phyloP scores from a whole-genome alignment of 2,329 filamentous ascomycete species.

The Phialocephala sp. region DNA sequence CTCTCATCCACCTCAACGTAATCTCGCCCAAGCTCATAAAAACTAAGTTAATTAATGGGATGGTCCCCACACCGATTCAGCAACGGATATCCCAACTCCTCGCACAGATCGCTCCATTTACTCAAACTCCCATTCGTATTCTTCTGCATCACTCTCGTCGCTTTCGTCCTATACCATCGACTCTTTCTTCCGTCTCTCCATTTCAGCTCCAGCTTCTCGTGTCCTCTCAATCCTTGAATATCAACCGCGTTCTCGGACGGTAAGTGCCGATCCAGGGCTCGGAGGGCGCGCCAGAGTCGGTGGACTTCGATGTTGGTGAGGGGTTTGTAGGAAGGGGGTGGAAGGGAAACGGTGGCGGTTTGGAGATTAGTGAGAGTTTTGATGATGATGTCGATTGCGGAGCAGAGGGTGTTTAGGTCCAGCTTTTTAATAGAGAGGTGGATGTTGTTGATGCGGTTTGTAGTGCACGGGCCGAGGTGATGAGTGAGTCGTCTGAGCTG shows the following conservation, averaged over 20 bases:
- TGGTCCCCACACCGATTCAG: neutral
- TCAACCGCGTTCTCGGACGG: neutral
- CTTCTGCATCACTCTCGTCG: neutral
- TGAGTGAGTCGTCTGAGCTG: neutral
- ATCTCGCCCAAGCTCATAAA: neutral
- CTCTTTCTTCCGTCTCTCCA: neutral
- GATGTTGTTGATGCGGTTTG: constrained; percentile 2
- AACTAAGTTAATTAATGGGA: neutral
- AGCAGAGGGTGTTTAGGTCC: neutral
- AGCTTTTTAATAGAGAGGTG: neutral
- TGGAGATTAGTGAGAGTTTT: neutral
- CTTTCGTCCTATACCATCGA: neutral
- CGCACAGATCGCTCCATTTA: neutral
- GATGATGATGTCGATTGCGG: neutral
- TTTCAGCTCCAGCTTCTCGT: neutral
- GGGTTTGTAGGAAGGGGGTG: neutral
- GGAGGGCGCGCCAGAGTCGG: neutral
- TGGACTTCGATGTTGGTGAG: neutral
- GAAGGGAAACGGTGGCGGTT: neutral
- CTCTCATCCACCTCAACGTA: neutral
- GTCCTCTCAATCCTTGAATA: neutral
- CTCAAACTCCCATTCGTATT: neutral
- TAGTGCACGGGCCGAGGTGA: neutral
- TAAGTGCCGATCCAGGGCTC: neutral
- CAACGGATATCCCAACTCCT: constrained; percentile 6